Conservation (phyloP, 345 rosid genomes). For the Camelina neglecta region DNA sequence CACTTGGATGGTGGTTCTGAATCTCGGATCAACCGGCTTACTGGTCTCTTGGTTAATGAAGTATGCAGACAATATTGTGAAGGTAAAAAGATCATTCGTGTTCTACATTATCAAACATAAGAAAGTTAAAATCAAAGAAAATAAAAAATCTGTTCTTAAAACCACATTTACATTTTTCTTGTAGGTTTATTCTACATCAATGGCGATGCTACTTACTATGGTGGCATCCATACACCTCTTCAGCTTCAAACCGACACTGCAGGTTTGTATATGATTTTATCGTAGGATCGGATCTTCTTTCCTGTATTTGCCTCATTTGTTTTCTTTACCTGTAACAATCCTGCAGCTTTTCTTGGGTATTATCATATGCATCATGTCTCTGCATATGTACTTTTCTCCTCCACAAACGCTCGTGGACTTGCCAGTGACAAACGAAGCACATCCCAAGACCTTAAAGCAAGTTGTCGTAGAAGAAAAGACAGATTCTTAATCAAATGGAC, state of each 20-base stretch:
- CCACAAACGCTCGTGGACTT: constrained; percentile 68
- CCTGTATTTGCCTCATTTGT: constrained; percentile 19
- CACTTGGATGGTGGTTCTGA: constrained; percentile 87
- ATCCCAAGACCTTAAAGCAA: constrained; percentile 65
- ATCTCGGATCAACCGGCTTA: constrained; percentile 82
- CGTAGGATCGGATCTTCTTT: constrained; percentile 11
- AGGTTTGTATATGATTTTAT: constrained; percentile 48
- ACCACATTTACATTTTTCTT: constrained; percentile 4
- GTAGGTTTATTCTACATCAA: constrained; percentile 85
- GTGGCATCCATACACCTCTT: constrained; percentile 73
- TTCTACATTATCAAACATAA: constrained; percentile 1
- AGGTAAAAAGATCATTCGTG: constrained; percentile 55
- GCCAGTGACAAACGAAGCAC: constrained; percentile 54
- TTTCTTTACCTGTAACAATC: neutral
- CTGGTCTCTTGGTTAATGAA: constrained; percentile 92
- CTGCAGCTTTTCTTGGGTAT: constrained; percentile 97
- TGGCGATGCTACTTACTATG: constrained; percentile 91
- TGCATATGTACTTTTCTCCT: constrained; percentile 94
- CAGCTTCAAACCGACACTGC: constrained; percentile 72
- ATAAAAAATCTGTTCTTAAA: neutral
- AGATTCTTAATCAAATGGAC: constrained; percentile 52
- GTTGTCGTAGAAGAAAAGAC: constrained; percentile 58
- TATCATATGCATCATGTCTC: constrained; percentile 90
- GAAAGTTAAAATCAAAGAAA: neutral
- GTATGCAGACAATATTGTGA: constrained; percentile 92